phyloP scores from a whole-genome alignment of 345 rosid species.

The Ceriops zippeliana region DNA sequence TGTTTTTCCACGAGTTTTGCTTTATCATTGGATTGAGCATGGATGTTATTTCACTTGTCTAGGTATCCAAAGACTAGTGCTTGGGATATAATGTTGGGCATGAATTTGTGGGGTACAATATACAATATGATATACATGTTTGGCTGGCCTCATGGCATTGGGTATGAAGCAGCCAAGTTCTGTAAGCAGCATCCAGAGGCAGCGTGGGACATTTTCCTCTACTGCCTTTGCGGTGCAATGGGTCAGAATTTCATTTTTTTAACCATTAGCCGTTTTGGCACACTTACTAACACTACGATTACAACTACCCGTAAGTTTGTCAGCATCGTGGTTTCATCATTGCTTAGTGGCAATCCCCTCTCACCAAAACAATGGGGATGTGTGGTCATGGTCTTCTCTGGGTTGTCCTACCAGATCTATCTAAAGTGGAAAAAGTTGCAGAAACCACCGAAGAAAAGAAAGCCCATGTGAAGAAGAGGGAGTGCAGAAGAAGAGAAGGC shows the following conservation, averaged over 20 bases:
- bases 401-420: slow-evolving; percentile 83
- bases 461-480: slow-evolving; percentile 33
- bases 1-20: neutral
- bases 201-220: slow-evolving; percentile 76
- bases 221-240: slow-evolving; percentile 89
- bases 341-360: slow-evolving; percentile 85
- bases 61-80: slow-evolving; percentile 89
- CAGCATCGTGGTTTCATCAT: slow-evolving; percentile 82
- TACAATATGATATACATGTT: slow-evolving; percentile 93
- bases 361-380: slow-evolving; percentile 90
- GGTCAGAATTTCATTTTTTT: slow-evolving; percentile 96
- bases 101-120: slow-evolving; percentile 93
- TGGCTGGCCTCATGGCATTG: slow-evolving; percentile 67
- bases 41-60: slow-evolving; percentile 6
- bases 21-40: neutral
- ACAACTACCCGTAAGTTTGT: slow-evolving; percentile 92
- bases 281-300: slow-evolving; percentile 88
- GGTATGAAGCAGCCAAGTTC: slow-evolving; percentile 66
- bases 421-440: slow-evolving; percentile 84
- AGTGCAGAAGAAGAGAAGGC: neutral
- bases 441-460: slow-evolving; percentile 75
- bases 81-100: slow-evolving; percentile 95
- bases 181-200: slow-evolving; percentile 90
- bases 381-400: slow-evolving; percentile 94
- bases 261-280: slow-evolving; percentile 90